These are phyloP conservation scores for Talaromyces sp. DNA, from an alignment of 2,329 filamentous ascomycete species.

Conservation along the genomic window DNA sequence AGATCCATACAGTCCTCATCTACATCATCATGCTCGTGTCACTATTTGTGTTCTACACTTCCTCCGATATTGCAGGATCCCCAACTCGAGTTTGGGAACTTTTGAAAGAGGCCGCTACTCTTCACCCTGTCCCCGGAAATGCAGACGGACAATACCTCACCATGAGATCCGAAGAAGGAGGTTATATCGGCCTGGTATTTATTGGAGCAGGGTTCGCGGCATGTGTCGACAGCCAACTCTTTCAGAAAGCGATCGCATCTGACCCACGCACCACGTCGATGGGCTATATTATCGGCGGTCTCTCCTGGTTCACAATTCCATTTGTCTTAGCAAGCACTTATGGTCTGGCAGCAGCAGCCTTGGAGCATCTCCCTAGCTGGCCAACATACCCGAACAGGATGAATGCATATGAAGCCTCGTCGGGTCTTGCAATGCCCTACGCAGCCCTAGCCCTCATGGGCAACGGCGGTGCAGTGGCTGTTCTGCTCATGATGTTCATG, in stretches of 20 bases:
- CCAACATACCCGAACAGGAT: constrained; percentile 45
- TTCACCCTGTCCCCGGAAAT: constrained; percentile 44
- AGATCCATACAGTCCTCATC: constrained; percentile 49
- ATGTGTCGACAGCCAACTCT: constrained; percentile 54
- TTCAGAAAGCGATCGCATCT: constrained; percentile 54
- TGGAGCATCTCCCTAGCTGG: constrained; percentile 49
- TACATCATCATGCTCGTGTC: constrained; percentile 46
- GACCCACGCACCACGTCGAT: constrained; percentile 50
- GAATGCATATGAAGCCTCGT: constrained; percentile 42
- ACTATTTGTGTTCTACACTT: not conserved
- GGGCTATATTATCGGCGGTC: constrained; percentile 47
- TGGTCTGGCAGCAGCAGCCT: constrained; percentile 46
- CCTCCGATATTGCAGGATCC: not conserved
- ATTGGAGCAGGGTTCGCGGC: not conserved
- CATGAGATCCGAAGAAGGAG: constrained; percentile 47
- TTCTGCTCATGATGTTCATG: constrained; percentile 54
- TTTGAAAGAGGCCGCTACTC: not conserved
- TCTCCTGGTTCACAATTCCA: constrained; percentile 50
- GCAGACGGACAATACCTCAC: constrained; percentile 50
- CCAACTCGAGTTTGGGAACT: not conserved
- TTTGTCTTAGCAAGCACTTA: constrained; percentile 51
- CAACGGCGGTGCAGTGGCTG: constrained; percentile 42
- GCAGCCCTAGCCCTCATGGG: constrained; percentile 47
- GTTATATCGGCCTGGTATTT: constrained; percentile 24
- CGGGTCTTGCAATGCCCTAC: constrained; percentile 52